Evolutionary conservation across 169 alveolate species (phyloP), one percentile per base, ranked within the genome.

Genomic region (Cryptosporidium sp.): DNA sequence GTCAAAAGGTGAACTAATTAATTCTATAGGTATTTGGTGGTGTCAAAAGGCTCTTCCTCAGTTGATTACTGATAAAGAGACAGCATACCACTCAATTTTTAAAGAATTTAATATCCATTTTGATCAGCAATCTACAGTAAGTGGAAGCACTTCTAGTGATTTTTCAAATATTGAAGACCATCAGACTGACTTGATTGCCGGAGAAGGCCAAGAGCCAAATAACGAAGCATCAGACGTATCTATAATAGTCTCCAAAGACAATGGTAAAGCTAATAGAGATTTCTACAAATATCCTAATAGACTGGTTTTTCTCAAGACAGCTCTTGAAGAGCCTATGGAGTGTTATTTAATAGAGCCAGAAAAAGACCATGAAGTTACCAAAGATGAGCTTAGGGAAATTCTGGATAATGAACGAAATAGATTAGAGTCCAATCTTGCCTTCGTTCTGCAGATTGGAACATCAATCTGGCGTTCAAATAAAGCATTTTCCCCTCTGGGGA

Each of bases 41-140:
- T 80, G 89, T 10, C 89, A 80, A 43, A 80, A 80, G 8, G 89
- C 89, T 8, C 75, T 80, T 23, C 89, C 89, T 48, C 89, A 80
- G 55, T 55, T 80, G 6, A 80, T 80, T 26, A 80, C 89, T 16
- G 89, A 80, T 31, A 80, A 59, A 58, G 89, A 80, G 35, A 80
- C 89, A 3, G 89, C 75, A 3, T 80, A 59, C 37, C 89, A 80
- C 16, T 43, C 89, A 0, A 61, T 80, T 31, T 62, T 80, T 23
- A 59, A 80, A 41, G 89, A 80, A 14, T 80, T 80, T 26, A 26
- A 69, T 39, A 10, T 69, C 12, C 37, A 69, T 37, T 3, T 41
- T 21, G 58, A 70, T 50, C 68, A 70, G 10, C 68, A 70, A 12
- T 45, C 62, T 23, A 10, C 69, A 18, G 84, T 41, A 26, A 58